A percentile compares a stretch with the other conserved stretches of the same genome.
Evolutionary conservation across 2,329 filamentous ascomycete genomes (phyloP).

Genomic region (Claviceps purpurea): DNA sequence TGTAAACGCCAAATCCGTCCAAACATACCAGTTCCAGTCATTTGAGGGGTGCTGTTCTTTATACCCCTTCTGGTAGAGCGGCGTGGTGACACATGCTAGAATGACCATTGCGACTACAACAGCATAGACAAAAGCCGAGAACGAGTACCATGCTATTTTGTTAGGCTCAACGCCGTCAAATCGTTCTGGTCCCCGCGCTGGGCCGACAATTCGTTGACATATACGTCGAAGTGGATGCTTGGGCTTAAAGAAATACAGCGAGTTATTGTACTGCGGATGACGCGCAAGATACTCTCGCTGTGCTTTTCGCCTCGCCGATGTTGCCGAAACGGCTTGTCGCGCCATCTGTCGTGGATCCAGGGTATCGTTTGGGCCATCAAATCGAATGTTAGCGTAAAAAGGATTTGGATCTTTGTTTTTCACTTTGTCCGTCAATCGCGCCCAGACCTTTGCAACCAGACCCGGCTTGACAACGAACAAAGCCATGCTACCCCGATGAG

Average conservation of each 20-base stretch:
- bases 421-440: constrained; percentile 40
- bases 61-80: constrained; percentile 83
- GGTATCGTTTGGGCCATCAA: constrained; percentile 62
- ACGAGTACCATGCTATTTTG: constrained; percentile 79
- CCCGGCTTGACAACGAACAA: constrained; percentile 38
- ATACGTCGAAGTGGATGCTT: constrained; percentile 63
- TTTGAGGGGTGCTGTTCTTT: constrained; percentile 48
- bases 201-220: constrained; percentile 83
- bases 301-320: constrained; percentile 68
- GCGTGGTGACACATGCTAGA: constrained; percentile 85
- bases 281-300: constrained; percentile 82
- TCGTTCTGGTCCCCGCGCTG: constrained; percentile 72
- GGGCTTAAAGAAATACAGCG: constrained; percentile 75
- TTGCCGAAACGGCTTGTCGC: constrained; percentile 73
- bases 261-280: constrained; percentile 85
- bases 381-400: constrained; percentile 67
- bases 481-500: constrained; percentile 20
- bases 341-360: constrained; percentile 81
- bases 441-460: constrained; percentile 47
- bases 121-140: constrained; percentile 87
- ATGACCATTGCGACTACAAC: constrained; percentile 97
- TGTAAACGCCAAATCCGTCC: constrained; percentile 83
- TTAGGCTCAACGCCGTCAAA: constrained; percentile 85
- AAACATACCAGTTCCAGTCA: constrained; percentile 81
- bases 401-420: constrained; percentile 73